Percentiles rank a stretch among this genome's conserved stretches.
phyloP scores from a whole-genome alignment of 208 protist genomes.

The Trypanosoma caninum region DNA sequence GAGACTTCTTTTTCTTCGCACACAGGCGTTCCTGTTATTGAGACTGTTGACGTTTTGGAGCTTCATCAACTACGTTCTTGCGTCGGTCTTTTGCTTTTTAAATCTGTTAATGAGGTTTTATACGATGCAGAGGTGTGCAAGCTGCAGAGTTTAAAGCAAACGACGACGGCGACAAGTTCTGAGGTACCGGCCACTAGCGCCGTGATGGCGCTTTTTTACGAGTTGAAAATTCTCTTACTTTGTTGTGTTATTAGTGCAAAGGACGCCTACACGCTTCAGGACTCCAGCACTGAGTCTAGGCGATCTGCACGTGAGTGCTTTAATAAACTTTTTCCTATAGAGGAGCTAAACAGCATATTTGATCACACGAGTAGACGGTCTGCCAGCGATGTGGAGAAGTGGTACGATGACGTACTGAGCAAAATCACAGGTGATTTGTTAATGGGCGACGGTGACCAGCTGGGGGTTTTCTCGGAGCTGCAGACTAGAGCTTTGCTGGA shows the following conservation, averaged over 20 bases:
- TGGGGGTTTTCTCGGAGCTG: constrained; percentile 25
- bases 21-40: not conserved
- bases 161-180: not conserved
- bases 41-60: constrained; percentile 23
- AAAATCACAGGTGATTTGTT: constrained; percentile 11
- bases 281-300: no score
- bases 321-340: constrained; percentile 6
- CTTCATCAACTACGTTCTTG: constrained; percentile 27
- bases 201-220: constrained; percentile 32
- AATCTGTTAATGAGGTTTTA: constrained; percentile 52
- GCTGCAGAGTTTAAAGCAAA: constrained; percentile 18
- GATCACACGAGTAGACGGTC: constrained; percentile 34
- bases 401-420: constrained; percentile 45
- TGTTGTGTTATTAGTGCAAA: constrained; percentile 38
- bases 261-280: constrained; percentile 16
- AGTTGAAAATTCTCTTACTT: constrained; percentile 46
- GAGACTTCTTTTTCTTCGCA: not conserved
- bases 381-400: constrained; percentile 28
- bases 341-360: constrained; percentile 23
- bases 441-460: constrained; percentile 4
- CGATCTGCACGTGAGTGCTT: constrained; percentile 11
- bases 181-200: constrained; percentile 8
- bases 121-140: constrained; percentile 55
- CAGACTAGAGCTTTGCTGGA: not conserved
- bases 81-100: constrained; percentile 40